A percentile compares a stretch with the other conserved stretches of the same genome.
Evolutionary conservation across 495 filamentous ascomycete species (phyloP).

Genomic region (Geoglossum glabrum): DNA sequence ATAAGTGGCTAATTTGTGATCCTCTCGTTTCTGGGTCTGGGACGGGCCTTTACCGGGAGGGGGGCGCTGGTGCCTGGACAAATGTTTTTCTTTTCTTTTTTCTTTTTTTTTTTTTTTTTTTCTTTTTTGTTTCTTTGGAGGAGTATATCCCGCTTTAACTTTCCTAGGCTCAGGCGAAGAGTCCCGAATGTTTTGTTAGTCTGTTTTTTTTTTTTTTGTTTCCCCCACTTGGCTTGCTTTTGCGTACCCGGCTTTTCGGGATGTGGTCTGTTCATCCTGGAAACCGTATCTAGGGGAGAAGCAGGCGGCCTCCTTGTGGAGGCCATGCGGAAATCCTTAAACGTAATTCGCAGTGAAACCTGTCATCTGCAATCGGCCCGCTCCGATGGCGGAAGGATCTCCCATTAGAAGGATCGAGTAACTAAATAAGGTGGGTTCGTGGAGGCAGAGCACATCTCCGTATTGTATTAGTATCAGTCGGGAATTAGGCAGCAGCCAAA

Average conservation of each 20-base stretch:
- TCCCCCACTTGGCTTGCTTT: too few relatives aligned
- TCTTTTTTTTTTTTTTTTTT: slow-evolving; percentile 1
- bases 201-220: too few relatives aligned
- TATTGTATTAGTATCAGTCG: background rate
- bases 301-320: background rate
- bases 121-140: too few relatives aligned
- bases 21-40: background rate
- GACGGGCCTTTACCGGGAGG: background rate
- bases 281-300: too few relatives aligned
- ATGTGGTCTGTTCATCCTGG: background rate
- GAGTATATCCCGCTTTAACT: background rate
- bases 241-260: background rate
- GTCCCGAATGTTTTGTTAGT: background rate
- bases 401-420: background rate
- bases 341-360: background rate
- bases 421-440: background rate
- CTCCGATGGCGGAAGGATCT: background rate
- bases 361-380: background rate
- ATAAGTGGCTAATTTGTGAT: background rate
- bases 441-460: background rate
- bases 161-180: background rate
- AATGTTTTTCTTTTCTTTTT: slow-evolving; percentile 1
- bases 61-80: background rate
- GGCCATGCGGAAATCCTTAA: background rate
- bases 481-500: background rate